Base-by-base conservation (phyloP, 257 asterid species). In the Striga asiatica region DNA sequence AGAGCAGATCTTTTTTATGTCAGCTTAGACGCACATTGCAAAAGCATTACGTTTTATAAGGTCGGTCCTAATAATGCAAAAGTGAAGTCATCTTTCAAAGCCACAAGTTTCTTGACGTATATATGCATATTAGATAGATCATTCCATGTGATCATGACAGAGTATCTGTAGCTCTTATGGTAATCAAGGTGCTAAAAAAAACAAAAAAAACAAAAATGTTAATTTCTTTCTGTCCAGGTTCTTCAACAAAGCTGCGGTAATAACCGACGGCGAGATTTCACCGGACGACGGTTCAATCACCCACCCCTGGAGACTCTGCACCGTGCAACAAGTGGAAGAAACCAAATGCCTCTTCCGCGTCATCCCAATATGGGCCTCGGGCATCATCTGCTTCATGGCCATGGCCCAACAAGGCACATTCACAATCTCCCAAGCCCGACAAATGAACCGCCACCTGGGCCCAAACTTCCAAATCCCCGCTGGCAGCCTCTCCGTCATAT, bases 391-490 rank as follows among this genome's bases (percentile, higher is more conserved):
- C 27, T 82, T 84, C 70, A 61, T 75, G 0, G 94, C 95, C 35
- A 74, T 82, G 21, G 73, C 64, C 2, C 97, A 92, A 43, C 98
- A 92, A 12, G 69, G 78, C 13, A 87, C 95, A 10, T 92, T 92
- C 67, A 88, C 89, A 0, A 0, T 74, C 2, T 80, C 89, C 7
- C 94, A 84, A 48, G 94, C 95, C 2, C 1, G 18, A 1, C 76
- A 82, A 73, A 91, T 91, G 97, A 72, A 91, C 70, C 95, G 98
- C 2, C 95, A 67, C 10, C 56, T 92, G 2, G 82, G 89, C 11
- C 79, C 81, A 0, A 65, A 66, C 0, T 87, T 92, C 74, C 41
- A 87, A 22, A 56, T 92, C 63, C 94, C 97, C 0, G 47, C 83
- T 0, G 97, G 97, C 0, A 65, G 97, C 0, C 58, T 92, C 9